Base-by-base conservation (phyloP, 1,284 basidiomycete species). In the Naganishia albida region DNA sequence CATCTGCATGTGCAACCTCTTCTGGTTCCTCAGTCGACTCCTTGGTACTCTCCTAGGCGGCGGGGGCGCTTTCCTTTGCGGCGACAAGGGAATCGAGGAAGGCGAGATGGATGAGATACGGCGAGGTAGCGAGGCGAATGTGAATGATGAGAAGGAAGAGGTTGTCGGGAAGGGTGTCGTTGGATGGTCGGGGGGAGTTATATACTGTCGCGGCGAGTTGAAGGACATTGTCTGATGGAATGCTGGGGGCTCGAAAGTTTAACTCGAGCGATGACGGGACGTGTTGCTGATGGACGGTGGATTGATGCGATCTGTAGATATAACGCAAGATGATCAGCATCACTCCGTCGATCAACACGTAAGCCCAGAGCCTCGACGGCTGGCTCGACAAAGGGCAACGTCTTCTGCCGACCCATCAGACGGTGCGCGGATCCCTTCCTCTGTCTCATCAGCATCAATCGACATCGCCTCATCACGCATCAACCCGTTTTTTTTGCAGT, bases 211-310 rank as follows among this genome's bases (percentile, higher is more conserved):
- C 16, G 51, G 20, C 20, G 46, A 18, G 10, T 2, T 20, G n/a
- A 20, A 23, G 51, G 18, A 53, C 51, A 53, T 53, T 28, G 26
- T 51, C 7, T 53, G 51, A 53, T 53, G 51, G 51, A 39, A 53
- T 43, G 34, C n/a, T 38, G 25, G 15, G 28, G 18, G 25, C 8
- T 51, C 26, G 4, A 34, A 34, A 34, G 34, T 34, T 34, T 34
- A 34, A 34, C 34, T 34, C n/a, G 34, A 34, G 34, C 10, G 34
- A 34, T 34, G 34, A 13, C 3, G 28, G 18, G 16, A 28, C 23
- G 25, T 51, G 49, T 16, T 25, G 7, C n/a, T 13, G 15, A 28
- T 18, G 1, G 49, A 28, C 26, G 25, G 13, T 26, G 26, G 15
- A 20, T 44, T 48, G 46, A 48, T 48, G 46, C 25, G 20, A 25